Conservation (phyloP, 192 early-diverging fungal species). For the Linnemannia zychae region DNA sequence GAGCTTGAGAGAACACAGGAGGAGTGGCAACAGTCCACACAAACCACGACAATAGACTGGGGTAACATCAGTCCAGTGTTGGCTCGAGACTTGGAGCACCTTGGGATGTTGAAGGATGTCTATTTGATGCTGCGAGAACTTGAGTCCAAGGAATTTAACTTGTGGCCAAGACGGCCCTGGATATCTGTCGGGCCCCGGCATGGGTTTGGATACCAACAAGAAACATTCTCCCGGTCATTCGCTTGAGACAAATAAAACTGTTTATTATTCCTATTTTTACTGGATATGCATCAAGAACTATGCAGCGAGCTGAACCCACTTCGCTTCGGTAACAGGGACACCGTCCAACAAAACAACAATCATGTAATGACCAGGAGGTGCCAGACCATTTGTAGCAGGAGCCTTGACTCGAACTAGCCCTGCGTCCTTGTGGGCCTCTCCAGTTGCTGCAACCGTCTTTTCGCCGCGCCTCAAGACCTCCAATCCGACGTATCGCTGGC, state of each 20-base stretch:
- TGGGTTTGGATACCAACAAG: background rate
- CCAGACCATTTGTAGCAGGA: slow-evolving; percentile 35
- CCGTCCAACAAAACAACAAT: slow-evolving; percentile 42
- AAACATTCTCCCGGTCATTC: background rate
- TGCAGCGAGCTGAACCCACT: slow-evolving; percentile 41
- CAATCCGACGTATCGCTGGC: slow-evolving; percentile 62
- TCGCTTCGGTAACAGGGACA: slow-evolving; percentile 46
- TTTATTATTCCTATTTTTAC: background rate
- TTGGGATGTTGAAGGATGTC: background rate
- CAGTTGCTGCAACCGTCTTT: background rate
- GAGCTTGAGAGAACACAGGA: background rate
- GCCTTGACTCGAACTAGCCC: slow-evolving; percentile 41
- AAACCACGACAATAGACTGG: background rate
- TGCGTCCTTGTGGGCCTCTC: slow-evolving; percentile 15
- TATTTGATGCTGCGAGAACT: background rate
- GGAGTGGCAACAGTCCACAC: background rate
- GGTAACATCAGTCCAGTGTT: background rate
- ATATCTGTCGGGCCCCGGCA: background rate
- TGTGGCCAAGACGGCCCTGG: background rate
- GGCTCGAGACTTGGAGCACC: background rate
- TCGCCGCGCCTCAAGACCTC: slow-evolving; percentile 29
- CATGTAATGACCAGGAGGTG: slow-evolving; percentile 50
- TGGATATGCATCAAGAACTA: background rate
- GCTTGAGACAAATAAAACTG: background rate
- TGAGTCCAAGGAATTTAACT: background rate